These are phyloP conservation scores for Pachysandra terminalis DNA, from an alignment of 164 flowering plant species.

Conservation along the genomic window DNA sequence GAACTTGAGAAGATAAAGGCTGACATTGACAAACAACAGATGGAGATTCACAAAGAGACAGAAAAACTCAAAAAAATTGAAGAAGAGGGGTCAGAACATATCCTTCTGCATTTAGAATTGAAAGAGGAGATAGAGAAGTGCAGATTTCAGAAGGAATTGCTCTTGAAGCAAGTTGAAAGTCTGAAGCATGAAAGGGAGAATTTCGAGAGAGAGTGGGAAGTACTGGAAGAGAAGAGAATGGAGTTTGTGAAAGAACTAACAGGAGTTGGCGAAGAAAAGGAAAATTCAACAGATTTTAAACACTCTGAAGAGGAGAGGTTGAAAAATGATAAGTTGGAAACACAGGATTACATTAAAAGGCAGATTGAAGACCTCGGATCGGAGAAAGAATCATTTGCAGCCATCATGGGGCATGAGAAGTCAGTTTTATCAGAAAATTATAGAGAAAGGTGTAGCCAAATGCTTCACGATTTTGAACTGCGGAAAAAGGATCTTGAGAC, in stretches of 20 bases:
- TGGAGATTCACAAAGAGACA: constrained; percentile 43
- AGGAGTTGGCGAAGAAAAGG: constrained; percentile 43
- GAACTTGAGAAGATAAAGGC: constrained; percentile 51
- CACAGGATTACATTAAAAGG: constrained; percentile 35
- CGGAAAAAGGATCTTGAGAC: constrained; percentile 49
- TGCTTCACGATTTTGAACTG: constrained; percentile 56
- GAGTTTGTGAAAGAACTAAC: constrained; percentile 48
- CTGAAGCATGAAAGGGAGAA: constrained; percentile 60
- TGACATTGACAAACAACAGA: constrained; percentile 41
- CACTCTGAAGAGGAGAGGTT: constrained; percentile 47
- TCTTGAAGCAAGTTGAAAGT: constrained; percentile 59
- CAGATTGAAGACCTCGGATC: constrained; percentile 54
- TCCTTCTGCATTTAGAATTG: constrained; percentile 49
- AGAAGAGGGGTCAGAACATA: constrained; percentile 55
- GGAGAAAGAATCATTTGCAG: constrained; percentile 61
- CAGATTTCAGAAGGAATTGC: constrained; percentile 43
- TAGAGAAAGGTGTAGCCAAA: constrained; percentile 36
- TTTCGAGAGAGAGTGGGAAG: constrained; percentile 91
- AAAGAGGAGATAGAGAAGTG: constrained; percentile 58
- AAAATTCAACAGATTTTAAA: constrained; percentile 37
- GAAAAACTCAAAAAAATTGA: constrained; percentile 46
- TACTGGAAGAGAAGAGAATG: constrained; percentile 67
- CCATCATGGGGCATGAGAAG: constrained; percentile 55
- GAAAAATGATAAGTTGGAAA: constrained; percentile 41
- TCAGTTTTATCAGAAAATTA: constrained; percentile 43